phyloP scores from a whole-genome alignment of 2,329 filamentous ascomycete genomes.

The Exophiala oligosperma region DNA sequence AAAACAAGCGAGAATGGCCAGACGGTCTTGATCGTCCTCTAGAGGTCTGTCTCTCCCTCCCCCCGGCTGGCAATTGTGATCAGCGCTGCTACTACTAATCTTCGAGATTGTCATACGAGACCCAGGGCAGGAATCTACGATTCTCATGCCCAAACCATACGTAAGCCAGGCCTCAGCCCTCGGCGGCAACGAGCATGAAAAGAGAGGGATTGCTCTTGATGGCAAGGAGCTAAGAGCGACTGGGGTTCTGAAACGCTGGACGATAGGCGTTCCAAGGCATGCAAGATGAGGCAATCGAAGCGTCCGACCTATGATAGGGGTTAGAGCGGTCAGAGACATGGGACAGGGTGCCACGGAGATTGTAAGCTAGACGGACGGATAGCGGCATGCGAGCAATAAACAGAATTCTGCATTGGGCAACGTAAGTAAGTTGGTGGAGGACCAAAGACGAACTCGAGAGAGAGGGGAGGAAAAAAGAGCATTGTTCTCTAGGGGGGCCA shows the following conservation, averaged over 20 bases:
- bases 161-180: not conserved
- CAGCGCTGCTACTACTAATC: not conserved
- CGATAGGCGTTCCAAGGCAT: not conserved
- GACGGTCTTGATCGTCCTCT: not conserved
- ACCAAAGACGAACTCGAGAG: not conserved
- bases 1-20: slow-evolving; percentile 11
- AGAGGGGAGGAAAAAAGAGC: not conserved
- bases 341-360: slow-evolving; percentile 16
- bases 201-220: not conserved
- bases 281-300: slow-evolving; percentile 23
- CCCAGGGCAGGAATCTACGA: not conserved
- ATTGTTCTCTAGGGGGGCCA: not conserved
- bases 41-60: not conserved
- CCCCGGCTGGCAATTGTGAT: not conserved
- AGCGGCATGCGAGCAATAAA: slow-evolving; percentile 8
- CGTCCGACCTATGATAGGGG: not conserved
- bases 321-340: not conserved
- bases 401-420: not conserved
- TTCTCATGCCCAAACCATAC: not conserved
- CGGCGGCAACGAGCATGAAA: not conserved
- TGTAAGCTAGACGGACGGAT: slow-evolving; percentile 1
- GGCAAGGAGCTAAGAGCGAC: slow-evolving; percentile 11
- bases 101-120: not conserved
- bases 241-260: slow-evolving; percentile 17
- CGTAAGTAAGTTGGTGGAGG: slow-evolving; percentile 7